Conservation (phyloP, 129 eudicot species). For the Artemisia argyi region DNA sequence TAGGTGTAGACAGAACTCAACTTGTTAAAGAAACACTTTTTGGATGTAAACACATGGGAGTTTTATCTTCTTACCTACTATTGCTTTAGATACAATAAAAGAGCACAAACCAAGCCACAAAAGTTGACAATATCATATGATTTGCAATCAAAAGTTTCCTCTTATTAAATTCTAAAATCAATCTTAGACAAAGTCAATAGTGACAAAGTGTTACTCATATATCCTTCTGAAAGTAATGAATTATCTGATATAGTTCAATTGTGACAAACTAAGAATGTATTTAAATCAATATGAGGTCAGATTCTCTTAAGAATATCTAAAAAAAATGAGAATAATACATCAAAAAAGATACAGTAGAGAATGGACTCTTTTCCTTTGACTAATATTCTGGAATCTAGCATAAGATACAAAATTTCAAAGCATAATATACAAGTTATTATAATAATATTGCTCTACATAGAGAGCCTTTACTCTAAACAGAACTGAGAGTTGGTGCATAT, state of each 20-base stretch:
- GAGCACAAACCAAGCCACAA: conserved; percentile 11
- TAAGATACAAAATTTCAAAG: neutral
- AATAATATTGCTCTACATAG: conserved; percentile 5
- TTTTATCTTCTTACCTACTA: conserved; percentile 12
- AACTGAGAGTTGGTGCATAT: conserved; percentile 12
- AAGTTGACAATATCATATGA: conserved; percentile 9
- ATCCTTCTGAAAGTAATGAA: neutral
- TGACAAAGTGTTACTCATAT: neutral
- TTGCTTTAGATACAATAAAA: conserved; percentile 4
- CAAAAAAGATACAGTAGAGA: neutral
- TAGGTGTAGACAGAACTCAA: conserved; percentile 3
- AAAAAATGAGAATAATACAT: neutral
- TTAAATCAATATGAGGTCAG: neutral
- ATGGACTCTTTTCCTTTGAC: neutral
- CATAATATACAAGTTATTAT: conserved; percentile 15
- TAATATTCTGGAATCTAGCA: neutral
- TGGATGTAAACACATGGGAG: neutral
- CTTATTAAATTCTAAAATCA: conserved; percentile 2
- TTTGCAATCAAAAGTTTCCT: conserved; percentile 6
- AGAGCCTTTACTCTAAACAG: conserved; percentile 22
- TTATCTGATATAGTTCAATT: neutral
- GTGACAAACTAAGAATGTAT: neutral
- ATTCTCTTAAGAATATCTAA: neutral
- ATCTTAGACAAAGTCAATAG: no score
- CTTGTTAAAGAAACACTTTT: neutral